These are phyloP conservation scores for Penicillium sp. DNA, from an alignment of 2,329 filamentous ascomycete genomes.

Conservation along the genomic window DNA sequence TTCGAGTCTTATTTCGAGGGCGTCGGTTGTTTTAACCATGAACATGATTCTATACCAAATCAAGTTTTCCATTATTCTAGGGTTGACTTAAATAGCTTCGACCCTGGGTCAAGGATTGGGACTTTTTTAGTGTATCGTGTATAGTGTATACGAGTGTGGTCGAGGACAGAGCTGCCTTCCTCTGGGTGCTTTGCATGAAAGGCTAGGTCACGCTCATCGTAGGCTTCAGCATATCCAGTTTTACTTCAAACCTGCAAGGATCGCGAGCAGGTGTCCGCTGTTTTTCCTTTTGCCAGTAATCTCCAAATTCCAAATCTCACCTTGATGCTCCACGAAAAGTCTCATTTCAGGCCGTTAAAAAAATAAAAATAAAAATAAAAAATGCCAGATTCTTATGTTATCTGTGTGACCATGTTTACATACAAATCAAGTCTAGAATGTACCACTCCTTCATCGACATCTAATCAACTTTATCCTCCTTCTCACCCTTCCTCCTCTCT, in stretches of 20 bases:
- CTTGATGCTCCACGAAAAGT: neutral
- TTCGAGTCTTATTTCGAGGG: neutral
- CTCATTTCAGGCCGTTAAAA: neutral
- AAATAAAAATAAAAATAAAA: neutral
- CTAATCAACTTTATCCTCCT: conserved; percentile 26
- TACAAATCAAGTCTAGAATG: neutral
- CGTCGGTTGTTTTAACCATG: neutral
- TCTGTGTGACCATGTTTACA: neutral
- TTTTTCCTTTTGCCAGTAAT: neutral
- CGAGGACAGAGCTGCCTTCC: neutral
- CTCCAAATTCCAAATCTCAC: neutral
- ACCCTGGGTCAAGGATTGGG: neutral
- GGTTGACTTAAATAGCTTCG: neutral
- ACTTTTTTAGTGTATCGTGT: neutral
- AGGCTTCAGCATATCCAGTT: neutral
- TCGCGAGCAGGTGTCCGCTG: neutral
- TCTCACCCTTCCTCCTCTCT: conserved; percentile 57
- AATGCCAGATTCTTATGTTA: neutral
- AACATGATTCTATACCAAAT: neutral
- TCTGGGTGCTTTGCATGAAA: neutral
- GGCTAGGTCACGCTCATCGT: neutral
- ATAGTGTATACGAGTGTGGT: neutral
- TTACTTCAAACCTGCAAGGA: neutral
- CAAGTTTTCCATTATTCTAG: no score
- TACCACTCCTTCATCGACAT: neutral